Percentiles rank a stretch among this genome's conserved stretches.
These are phyloP conservation scores for Aspergillus versicolor DNA, from an alignment of 2,329 filamentous ascomycete species.

Conservation along the genomic window DNA sequence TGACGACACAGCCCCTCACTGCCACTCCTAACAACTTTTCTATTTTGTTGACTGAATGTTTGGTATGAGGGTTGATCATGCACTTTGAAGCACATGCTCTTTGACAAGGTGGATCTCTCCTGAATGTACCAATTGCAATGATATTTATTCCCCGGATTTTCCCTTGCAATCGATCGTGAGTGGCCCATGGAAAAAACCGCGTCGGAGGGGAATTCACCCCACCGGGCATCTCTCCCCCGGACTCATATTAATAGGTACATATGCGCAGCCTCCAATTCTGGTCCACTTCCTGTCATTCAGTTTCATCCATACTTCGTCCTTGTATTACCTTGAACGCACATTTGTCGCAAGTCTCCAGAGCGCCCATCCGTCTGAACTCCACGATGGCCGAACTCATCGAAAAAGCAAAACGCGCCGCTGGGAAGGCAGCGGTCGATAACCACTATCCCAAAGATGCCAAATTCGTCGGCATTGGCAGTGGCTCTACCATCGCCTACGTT, in stretches of 20 bases:
- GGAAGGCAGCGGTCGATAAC: constrained; percentile 57
- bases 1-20: constrained; percentile 19
- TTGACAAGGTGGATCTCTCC: background rate
- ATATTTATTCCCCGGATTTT: background rate
- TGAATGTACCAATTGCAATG: constrained; percentile 8
- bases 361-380: constrained; percentile 20
- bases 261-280: constrained; percentile 11
- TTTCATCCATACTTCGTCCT: constrained; percentile 6
- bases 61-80: background rate
- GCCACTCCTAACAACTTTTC: background rate
- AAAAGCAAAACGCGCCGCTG: constrained; percentile 60
- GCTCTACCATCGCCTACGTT: constrained; percentile 66
- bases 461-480: constrained; percentile 65
- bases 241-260: constrained; percentile 14
- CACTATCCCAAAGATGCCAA: constrained; percentile 59
- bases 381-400: constrained; percentile 49
- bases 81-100: background rate
- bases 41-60: background rate
- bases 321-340: background rate
- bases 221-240: constrained; percentile 19
- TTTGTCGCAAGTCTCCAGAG: constrained; percentile 4
- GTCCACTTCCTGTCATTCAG: constrained; percentile 1
- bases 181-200: constrained; percentile 7
- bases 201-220: constrained; percentile 9
- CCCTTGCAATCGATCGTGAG: constrained; percentile 6